Evolutionary conservation across 176 grass and related monocot species (phyloP), one percentile per base, ranked within the genome.

Genomic region (Carex myosuroides): DNA sequence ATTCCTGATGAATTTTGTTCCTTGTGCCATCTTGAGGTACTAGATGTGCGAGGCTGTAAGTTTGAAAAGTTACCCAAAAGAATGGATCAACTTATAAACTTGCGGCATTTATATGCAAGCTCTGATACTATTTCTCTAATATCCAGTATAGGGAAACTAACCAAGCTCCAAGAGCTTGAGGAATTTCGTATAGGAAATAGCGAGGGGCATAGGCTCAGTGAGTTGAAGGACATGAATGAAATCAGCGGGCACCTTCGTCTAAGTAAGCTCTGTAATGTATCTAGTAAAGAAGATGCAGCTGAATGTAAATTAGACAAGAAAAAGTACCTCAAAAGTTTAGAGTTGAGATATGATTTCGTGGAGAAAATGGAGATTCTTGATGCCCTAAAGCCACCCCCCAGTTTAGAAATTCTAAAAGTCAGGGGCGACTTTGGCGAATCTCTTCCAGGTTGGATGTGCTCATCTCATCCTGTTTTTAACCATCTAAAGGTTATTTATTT

Each of bases 21-120:
- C 8, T 61, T 90, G 18, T 82, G 20, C 60, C 78, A 85, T 56
- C 85, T 92, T 6, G 85, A 89, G 41, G 79, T 89, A 35, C 82
- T 92, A 63, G 74, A 81, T 22, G 21, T 89, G 77, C 78, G 59
- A 57, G 56, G 73, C 0, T 87, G 85, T 57, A 13, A 0, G 14
- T 85, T 89, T 48, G 7, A 2, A 9, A 1, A 44, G 37, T 78
- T 89, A 65, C 85, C 88, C 6, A 6, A 17, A 64, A 13, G 7
- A 7, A 87, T 92, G 30, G 80, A 76, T 48, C 75, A 3, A 2
- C 17, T 90, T 26, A 81, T 88, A 22, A 77, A 67, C 17, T 81
- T 88, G 8, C 63, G 79, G 1, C 64, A 92, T n/a, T 80, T 90
- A 12, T 71, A 90, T 86, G 86, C 63, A 9, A 21, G 64, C 56